Evolutionary conservation across 352 stramenopile genomes (phyloP), one percentile per base, ranked within the genome.

Genomic region (Phytopythium sindhum): DNA sequence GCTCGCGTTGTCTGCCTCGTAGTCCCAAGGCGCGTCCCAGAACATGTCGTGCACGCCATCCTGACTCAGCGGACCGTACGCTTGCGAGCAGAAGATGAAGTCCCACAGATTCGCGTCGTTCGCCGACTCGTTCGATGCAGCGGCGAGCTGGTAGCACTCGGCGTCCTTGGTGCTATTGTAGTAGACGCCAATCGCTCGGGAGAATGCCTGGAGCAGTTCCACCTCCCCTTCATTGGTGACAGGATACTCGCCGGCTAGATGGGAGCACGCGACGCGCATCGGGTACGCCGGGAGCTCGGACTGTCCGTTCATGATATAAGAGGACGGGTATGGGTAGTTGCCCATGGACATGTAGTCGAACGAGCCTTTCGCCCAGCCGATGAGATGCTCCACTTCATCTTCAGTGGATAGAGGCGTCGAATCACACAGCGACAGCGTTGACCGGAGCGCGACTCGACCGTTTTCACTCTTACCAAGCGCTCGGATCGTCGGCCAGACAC

Each of bases 311-410:
- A n/a, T 35, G 21, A 97, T 93, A 72, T 97, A 98, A 11, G 70
- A 79, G 33, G 77, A 89, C 11, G 88, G 77, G 74, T 97, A 98
- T 4, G 91, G 93, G 73, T 91, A 98, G 63, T 95, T 93, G 7
- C 90, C 90, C 81, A 97, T 95, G 11, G 88, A 81, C 72, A 98
- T 69, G 60, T 72, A 86, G 65, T 85, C 88, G 58, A 89, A 97
- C 14, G 82, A 74, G 41, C 73, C 77, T 47, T 65, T 68, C 15
- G 65, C 62, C 42, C 71, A 83, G 42, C 71, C 60, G 11, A 79
- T 73, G 47, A 90, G 48, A 59, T 61, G 14, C 31, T 28, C 23
- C 33, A n/a, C n/a, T n/a, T n/a, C n/a, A 10, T 37, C 33, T 37
- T 5, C 5, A 37, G 33, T 37, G 33, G 33, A 11, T 10, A 37